Base-by-base conservation (phyloP, 768 basidiomycete species). In the Clavaria fumosa region DNA sequence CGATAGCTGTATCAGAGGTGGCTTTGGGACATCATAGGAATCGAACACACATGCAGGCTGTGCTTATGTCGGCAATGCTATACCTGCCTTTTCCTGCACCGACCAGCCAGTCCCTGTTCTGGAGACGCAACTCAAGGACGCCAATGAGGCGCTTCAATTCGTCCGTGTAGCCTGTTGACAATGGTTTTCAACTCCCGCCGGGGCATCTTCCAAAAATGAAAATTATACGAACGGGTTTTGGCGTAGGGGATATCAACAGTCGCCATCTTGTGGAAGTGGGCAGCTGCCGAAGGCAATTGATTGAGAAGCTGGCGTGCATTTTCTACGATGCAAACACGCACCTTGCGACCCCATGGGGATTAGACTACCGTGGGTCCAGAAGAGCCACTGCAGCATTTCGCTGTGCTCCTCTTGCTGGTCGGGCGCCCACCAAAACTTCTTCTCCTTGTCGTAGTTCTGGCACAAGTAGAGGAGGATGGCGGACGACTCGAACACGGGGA, bases 391-490 rank as follows among this genome's bases (percentile, higher is more conserved):
- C 18, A 84, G 49, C 59, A 72, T 65, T 56, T 80, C 75, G 49
- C 72, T 78, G 48, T 77, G 73, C 22, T 75, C 63, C 31, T 80
- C 63, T n/a, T n/a, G n/a, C n/a, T n/a, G n/a, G n/a, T 47, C 55
- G 3, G 63, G 57, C 46, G 77, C 66, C 56, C 79, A 86, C 47
- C 59, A 68, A 48, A 89, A 79, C 46, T 70, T 66, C 52, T 66
- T 57, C n/a, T 81, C 70, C 46, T 64, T 75, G 56, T 93, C 89
- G 49, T 80, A 89, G 50, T 78, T 72, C 50, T 84, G 77, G 15
- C 66, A 66, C 36, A 93, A 71, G 52, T 83, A 91, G n/a, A 88
- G 56, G 37, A 89, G 56, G 42, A 93, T 88, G 7, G 86, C 84
- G 2, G 78, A 72, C 4, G 72, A 75, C 51, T 88, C 84, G 46